Percentiles rank a stretch among this genome's conserved stretches.
These are phyloP conservation scores for Suillus placidus DNA, from an alignment of 768 basidiomycete species.

Conservation along the genomic window DNA sequence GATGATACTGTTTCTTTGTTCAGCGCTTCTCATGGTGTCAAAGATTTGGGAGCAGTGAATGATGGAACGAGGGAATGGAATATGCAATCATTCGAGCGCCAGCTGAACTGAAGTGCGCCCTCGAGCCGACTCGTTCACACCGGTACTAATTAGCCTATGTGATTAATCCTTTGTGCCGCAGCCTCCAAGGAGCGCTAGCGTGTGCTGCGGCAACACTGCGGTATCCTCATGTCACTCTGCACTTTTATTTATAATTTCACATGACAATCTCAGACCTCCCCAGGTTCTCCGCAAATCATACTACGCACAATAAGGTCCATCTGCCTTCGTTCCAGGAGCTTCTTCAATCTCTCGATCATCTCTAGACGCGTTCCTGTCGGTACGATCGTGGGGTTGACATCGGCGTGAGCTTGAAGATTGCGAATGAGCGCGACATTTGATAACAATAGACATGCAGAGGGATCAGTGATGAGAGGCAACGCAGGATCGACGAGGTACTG, in stretches of 20 bases:
- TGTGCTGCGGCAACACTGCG: background rate
- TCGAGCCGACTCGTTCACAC: background rate
- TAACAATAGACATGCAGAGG: constrained; percentile 43
- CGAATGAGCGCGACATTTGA: constrained; percentile 51
- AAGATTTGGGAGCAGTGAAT: constrained; percentile 1
- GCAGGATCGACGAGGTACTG: constrained; percentile 50
- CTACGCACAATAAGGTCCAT: constrained; percentile 55
- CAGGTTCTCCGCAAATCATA: constrained; percentile 36
- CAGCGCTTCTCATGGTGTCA: constrained; percentile 21
- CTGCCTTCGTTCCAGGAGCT: constrained; percentile 48
- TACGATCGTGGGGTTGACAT: constrained; percentile 46
- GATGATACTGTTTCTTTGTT: constrained; percentile 31
- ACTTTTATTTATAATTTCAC: background rate
- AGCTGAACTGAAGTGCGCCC: background rate
- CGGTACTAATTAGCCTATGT: background rate
- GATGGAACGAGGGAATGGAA: background rate
- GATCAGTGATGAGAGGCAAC: constrained; percentile 54
- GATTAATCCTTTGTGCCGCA: background rate
- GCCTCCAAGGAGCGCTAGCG: background rate
- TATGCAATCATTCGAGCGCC: background rate
- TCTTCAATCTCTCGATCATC: constrained; percentile 49
- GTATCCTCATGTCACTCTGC: background rate
- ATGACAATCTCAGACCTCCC: background rate
- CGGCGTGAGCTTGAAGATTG: constrained; percentile 61
- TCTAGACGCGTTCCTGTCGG: constrained; percentile 50